These are phyloP conservation scores for Pseudogymnoascus sp. DNA, from an alignment of 2,329 filamentous ascomycete species.

Conservation along the genomic window DNA sequence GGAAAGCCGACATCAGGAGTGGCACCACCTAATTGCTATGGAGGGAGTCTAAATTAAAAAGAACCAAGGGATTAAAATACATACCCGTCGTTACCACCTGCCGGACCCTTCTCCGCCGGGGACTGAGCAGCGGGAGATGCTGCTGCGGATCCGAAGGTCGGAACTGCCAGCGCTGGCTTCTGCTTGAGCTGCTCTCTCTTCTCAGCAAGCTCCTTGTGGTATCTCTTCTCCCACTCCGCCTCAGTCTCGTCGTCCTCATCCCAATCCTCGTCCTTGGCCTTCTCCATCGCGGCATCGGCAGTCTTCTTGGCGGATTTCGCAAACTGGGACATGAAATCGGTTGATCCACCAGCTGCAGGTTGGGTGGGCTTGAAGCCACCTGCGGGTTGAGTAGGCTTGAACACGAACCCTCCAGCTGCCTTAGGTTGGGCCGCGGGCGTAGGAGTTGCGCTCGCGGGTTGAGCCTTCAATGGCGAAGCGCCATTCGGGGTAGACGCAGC, in stretches of 20 bases:
- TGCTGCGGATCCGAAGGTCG: constrained; percentile 14
- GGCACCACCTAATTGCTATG: neutral
- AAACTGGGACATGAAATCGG: constrained; percentile 24
- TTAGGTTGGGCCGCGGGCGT: neutral
- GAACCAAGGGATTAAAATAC: neutral
- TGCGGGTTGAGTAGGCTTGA: neutral
- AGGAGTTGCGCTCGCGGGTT: neutral
- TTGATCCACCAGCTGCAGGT: constrained; percentile 1
- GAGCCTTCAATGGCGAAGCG: neutral
- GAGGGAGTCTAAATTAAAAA: neutral
- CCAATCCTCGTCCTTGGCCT: constrained; percentile 24
- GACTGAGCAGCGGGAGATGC: constrained; percentile 13
- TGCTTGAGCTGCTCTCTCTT: neutral
- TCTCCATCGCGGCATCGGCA: constrained; percentile 22
- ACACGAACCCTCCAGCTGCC: neutral
- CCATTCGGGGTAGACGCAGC: neutral
- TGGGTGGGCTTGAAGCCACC: neutral
- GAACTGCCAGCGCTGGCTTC: constrained; percentile 8
- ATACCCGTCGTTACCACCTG: constrained; percentile 11
- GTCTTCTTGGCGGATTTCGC: constrained; percentile 18
- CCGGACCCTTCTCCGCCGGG: neutral
- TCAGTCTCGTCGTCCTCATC: constrained; percentile 26
- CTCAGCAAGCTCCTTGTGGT: constrained; percentile 11
- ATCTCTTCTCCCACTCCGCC: constrained; percentile 18
- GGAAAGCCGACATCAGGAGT: neutral